phyloP scores from a whole-genome alignment of 2,329 filamentous ascomycete species.

The Aspergillus ibericus region DNA sequence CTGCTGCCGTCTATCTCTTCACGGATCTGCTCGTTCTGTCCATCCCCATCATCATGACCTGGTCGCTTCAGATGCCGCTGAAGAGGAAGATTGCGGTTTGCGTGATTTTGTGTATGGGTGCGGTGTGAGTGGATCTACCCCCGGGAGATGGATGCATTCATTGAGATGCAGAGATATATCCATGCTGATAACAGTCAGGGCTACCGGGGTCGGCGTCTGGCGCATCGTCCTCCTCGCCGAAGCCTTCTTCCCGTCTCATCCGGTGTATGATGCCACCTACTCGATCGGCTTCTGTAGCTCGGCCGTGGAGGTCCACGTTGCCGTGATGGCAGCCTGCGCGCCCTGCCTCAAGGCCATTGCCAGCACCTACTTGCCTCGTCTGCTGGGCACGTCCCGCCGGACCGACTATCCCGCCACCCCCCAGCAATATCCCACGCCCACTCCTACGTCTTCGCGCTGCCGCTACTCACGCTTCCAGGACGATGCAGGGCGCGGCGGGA shows the following conservation, averaged over 20 bases:
- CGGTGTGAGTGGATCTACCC: constrained; percentile 20
- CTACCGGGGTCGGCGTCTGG: constrained; percentile 31
- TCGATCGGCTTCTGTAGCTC: constrained; percentile 30
- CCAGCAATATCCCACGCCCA: not conserved
- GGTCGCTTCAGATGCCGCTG: constrained; percentile 28
- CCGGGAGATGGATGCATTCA: not conserved
- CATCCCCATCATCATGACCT: constrained; percentile 34
- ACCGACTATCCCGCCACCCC: not conserved
- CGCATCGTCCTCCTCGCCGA: constrained; percentile 28
- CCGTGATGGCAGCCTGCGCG: constrained; percentile 31
- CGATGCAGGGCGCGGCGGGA: too few species aligned
- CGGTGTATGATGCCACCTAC: constrained; percentile 23
- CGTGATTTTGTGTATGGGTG: constrained; percentile 29
- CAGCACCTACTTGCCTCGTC: not conserved
- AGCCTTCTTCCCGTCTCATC: constrained; percentile 13
- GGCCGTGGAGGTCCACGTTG: constrained; percentile 31
- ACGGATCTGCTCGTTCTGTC: constrained; percentile 33
- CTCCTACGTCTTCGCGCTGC: not conserved
- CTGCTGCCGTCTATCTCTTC: constrained; percentile 29
- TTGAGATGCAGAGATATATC: too few species aligned
- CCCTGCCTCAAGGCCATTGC: constrained; percentile 27
- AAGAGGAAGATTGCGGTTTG: constrained; percentile 32
- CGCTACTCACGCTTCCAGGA: not conserved
- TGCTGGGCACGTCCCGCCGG: not conserved
- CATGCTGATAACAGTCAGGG: constrained; percentile 16